Conservation (phyloP, 176 grass and related monocot species). For the Miscanthus lutarioriparius region DNA sequence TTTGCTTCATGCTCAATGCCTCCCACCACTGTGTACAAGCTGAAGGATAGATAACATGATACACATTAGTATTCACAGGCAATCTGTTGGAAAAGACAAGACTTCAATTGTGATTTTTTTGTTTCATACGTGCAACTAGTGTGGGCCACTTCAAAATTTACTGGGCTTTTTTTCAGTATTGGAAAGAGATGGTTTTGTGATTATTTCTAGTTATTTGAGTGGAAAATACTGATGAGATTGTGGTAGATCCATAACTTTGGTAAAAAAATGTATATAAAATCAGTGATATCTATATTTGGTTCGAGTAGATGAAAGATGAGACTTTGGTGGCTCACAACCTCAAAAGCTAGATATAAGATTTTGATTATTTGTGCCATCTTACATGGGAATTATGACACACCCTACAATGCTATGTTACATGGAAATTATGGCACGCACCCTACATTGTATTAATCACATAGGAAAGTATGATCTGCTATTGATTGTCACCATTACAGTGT, state of each 20-base stretch:
- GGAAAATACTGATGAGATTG: neutral
- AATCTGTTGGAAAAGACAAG: neutral
- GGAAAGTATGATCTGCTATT: neutral
- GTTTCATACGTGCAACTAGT: neutral
- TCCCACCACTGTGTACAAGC: neutral
- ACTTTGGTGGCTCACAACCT: neutral
- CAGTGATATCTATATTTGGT: neutral
- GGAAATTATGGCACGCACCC: neutral
- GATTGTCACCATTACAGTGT: neutral
- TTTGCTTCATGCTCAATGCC: neutral
- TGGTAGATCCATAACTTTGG: neutral
- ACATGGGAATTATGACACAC: neutral
- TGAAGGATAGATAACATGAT: neutral
- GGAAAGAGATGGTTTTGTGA: slow-evolving; percentile 11
- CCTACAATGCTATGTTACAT: neutral
- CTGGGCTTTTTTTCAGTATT: neutral
- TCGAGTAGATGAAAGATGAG: neutral
- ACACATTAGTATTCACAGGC: neutral
- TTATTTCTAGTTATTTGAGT: neutral
- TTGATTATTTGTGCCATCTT: neutral
- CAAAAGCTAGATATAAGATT: neutral
- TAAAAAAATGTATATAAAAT: neutral
- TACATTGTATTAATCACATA: neutral
- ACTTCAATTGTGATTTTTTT: neutral
- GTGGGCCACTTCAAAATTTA: neutral